Conservation (phyloP, 345 rosid genomes). For the Melaleuca alternifolia region DNA sequence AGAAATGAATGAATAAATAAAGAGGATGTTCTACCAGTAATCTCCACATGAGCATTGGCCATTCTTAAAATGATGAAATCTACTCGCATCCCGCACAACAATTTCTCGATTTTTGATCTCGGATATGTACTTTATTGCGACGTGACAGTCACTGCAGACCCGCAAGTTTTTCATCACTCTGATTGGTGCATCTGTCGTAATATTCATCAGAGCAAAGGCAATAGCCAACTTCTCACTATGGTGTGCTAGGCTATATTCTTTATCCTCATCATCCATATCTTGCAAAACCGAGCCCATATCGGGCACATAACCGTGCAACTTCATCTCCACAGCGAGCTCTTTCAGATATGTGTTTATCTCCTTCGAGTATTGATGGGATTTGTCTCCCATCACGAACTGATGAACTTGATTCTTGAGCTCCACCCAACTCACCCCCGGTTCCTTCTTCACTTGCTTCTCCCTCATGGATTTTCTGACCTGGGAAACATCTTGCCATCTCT, state of each 20-base stretch:
- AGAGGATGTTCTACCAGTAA: constrained; percentile 42
- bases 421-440: constrained; percentile 90
- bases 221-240: constrained; percentile 78
- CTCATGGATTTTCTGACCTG: constrained; percentile 54
- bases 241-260: constrained; percentile 51
- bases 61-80: constrained; percentile 73
- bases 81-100: constrained; percentile 59
- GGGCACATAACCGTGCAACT: constrained; percentile 56
- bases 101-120: constrained; percentile 50
- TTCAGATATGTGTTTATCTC: constrained; percentile 54
- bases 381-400: constrained; percentile 54
- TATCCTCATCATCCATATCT: constrained; percentile 74
- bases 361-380: constrained; percentile 35
- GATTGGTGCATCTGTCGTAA: constrained; percentile 42
- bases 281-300: constrained; percentile 55
- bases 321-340: constrained; percentile 53
- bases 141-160: constrained; percentile 67
- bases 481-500: constrained; percentile 55
- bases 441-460: constrained; percentile 54
- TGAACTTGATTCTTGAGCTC: constrained; percentile 40
- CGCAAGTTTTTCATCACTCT: constrained; percentile 77
- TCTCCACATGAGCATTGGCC: constrained; percentile 74
- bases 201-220: constrained; percentile 55
- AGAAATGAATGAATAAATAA: neutral
- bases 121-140: constrained; percentile 59